Percentiles rank a stretch among this genome's conserved stretches.
phyloP scores from a whole-genome alignment of 768 basidiomycete species.

The Trametes elegans region DNA sequence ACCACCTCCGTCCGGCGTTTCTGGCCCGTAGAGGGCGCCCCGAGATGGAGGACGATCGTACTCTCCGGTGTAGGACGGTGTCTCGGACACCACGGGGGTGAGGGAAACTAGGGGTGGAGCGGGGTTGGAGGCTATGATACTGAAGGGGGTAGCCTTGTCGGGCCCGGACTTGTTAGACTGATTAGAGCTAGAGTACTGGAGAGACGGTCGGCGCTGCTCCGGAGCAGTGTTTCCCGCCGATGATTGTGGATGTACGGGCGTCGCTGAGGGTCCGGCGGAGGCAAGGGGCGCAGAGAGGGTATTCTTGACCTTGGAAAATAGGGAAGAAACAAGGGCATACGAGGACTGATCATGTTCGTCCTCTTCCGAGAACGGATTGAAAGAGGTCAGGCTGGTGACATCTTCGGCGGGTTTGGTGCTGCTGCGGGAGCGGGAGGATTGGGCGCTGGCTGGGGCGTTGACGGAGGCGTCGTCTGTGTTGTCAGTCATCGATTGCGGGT shows the following conservation, averaged over 20 bases:
- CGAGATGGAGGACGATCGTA: constrained; percentile 60
- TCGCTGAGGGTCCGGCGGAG: constrained; percentile 42
- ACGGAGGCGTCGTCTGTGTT: constrained; percentile 25
- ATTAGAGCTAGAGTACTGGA: constrained; percentile 45
- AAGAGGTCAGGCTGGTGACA: constrained; percentile 75
- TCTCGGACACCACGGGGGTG: constrained; percentile 81
- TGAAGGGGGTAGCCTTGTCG: constrained; percentile 61
- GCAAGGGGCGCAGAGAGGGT: constrained; percentile 68
- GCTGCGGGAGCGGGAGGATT: constrained; percentile 59
- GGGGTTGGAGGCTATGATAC: constrained; percentile 48
- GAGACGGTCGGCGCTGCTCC: constrained; percentile 63
- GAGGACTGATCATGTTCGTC: constrained; percentile 89
- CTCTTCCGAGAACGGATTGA: constrained; percentile 91
- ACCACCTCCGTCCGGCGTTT: constrained; percentile 52
- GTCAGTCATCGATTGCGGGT: constrained; percentile 33
- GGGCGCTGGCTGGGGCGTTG: constrained; percentile 24
- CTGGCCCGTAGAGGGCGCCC: constrained; percentile 51
- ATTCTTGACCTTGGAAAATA: constrained; percentile 80
- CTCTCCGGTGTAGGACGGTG: constrained; percentile 66
- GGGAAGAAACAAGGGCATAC: constrained; percentile 77
- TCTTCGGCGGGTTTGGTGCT: constrained; percentile 58
- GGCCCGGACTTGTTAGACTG: constrained; percentile 46
- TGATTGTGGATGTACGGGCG: constrained; percentile 30
- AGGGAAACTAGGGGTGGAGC: constrained; percentile 85
- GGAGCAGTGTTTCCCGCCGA: constrained; percentile 31